A percentile compares a stretch with the other conserved stretches of the same genome.
Conservation (phyloP, 768 basidiomycete species). For the Mycena vitilis region DNA sequence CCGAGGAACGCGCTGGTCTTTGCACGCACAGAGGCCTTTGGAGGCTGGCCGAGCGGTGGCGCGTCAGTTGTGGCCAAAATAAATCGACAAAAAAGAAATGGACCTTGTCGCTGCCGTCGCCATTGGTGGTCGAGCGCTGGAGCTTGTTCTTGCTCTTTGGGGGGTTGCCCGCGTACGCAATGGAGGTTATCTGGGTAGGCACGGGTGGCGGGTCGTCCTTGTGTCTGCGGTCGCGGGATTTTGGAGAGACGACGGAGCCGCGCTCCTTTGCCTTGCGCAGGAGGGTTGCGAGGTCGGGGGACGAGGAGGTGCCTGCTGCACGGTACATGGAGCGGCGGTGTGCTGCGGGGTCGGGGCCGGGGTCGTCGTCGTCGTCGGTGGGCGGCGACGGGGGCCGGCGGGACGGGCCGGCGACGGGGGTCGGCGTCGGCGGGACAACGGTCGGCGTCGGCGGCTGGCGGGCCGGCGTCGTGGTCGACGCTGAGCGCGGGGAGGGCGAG, state of each 20-base stretch:
- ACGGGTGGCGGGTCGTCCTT: conserved; percentile 23
- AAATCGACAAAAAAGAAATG: background rate
- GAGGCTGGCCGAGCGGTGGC: conserved; percentile 45
- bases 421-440: conserved; percentile 77
- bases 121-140: conserved; percentile 35
- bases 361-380: conserved; percentile 72
- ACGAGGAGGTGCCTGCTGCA: conserved; percentile 89
- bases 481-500: conserved; percentile 53
- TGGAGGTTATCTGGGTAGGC: conserved; percentile 30
- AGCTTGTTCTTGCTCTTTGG: conserved; percentile 51
- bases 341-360: conserved; percentile 73
- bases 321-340: conserved; percentile 90
- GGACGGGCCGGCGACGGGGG: conserved; percentile 58
- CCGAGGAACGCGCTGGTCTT: conserved; percentile 87
- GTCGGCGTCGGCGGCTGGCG: conserved; percentile 68
- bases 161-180: conserved; percentile 16
- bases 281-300: conserved; percentile 91
- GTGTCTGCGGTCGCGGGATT: conserved; percentile 46
- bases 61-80: background rate
- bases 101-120: conserved; percentile 30
- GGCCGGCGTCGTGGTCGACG: conserved; percentile 40
- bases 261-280: conserved; percentile 85
- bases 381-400: conserved; percentile 54
- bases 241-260: conserved; percentile 56
- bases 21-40: conserved; percentile 75